A percentile compares a stretch with the other conserved stretches of the same genome.
Conservation (phyloP, 805 yeast species). For the Metschnikowia kunwiensis region DNA sequence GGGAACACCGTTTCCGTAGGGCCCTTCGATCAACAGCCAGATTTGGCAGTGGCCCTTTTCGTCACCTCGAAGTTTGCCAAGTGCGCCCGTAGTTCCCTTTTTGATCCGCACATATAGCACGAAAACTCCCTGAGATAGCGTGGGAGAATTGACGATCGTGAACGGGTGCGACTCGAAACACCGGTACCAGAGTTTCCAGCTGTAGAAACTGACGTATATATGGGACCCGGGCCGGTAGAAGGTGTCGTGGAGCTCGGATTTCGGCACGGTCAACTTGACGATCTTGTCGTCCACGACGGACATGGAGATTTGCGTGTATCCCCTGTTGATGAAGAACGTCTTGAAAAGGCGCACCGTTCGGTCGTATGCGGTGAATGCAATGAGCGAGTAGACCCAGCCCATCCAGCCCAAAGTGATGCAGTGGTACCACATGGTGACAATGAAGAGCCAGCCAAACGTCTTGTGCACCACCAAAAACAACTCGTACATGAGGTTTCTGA, state of each 20-base stretch:
- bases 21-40: constrained; percentile 22
- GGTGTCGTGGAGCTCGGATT: constrained; percentile 12
- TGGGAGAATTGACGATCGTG: constrained; percentile 16
- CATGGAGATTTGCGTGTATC: constrained; percentile 11
- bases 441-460: constrained; percentile 18
- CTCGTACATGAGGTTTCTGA: constrained; percentile 17
- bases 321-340: constrained; percentile 17
- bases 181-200: constrained; percentile 20
- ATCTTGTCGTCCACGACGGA: constrained; percentile 12
- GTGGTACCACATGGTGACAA: constrained; percentile 22
- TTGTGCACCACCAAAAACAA: constrained; percentile 15
- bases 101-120: constrained; percentile 18
- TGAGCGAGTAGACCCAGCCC: constrained; percentile 21
- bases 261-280: constrained; percentile 16
- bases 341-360: constrained; percentile 14
- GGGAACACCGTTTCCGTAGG: constrained; percentile 17
- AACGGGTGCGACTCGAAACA: constrained; percentile 21
- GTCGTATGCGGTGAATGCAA: constrained; percentile 17
- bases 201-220: constrained; percentile 17
- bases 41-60: constrained; percentile 15
- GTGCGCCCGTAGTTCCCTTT: constrained; percentile 14
- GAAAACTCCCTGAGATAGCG: constrained; percentile 11
- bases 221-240: constrained; percentile 17
- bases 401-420: constrained; percentile 19
- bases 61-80: constrained; percentile 13